Conservation (phyloP, 345 rosid genomes). For the Clarkia xantiana region DNA sequence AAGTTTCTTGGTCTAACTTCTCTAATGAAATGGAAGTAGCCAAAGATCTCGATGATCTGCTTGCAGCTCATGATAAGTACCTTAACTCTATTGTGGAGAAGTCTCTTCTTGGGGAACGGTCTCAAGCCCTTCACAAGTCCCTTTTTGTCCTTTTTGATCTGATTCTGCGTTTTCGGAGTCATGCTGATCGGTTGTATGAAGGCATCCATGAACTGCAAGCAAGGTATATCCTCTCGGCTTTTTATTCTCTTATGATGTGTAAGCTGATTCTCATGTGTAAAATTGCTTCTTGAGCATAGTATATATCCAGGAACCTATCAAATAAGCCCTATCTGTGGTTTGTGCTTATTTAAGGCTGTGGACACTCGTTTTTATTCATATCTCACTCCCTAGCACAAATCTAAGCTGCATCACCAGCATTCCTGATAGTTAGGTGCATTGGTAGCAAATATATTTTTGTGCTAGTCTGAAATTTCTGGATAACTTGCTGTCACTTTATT, state of each 20-base stretch:
- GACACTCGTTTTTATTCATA: no score
- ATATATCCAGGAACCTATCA: no score
- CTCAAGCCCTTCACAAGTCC: conserved; percentile 59
- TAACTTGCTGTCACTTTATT: no score
- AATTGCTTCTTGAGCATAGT: no score
- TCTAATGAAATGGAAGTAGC: conserved; percentile 82
- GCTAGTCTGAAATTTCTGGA: no score
- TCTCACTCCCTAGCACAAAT: no score
- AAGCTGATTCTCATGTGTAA: no score
- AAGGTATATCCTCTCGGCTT: conserved; percentile 29
- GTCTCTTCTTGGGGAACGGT: conserved; percentile 86
- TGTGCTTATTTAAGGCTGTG: no score
- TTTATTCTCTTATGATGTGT: not conserved
- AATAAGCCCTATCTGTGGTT: no score
- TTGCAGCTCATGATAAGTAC: conserved; percentile 87
- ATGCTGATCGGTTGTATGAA: conserved; percentile 78
- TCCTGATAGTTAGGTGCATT: no score
- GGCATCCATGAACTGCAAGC: conserved; percentile 80
- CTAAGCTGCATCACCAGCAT: no score
- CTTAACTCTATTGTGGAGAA: conserved; percentile 75
- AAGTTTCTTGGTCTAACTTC: conserved; percentile 91
- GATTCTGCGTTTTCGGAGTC: conserved; percentile 69
- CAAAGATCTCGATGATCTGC: conserved; percentile 91
- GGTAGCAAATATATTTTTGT: no score
- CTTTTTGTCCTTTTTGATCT: conserved; percentile 84